These are phyloP conservation scores for Gracilaria gracilis DNA, from an alignment of 23 red algal species.

Conservation along the genomic window DNA sequence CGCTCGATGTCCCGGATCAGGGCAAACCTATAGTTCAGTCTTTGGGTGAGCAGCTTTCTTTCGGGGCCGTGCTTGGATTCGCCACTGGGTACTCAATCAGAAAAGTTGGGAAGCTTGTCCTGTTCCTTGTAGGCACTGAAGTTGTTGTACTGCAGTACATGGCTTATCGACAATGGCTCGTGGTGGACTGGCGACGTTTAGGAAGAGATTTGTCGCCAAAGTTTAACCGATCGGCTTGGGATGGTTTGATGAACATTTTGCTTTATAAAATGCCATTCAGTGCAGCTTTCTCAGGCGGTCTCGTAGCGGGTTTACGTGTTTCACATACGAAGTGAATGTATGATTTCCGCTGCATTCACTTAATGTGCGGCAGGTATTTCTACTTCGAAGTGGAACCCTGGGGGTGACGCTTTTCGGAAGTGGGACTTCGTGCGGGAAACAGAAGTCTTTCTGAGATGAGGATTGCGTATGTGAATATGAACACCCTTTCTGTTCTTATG, in stretches of 20 bases:
- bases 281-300: slow-evolving; percentile 72
- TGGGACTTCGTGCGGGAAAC: too few relatives aligned
- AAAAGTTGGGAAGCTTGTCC: slow-evolving; percentile 64
- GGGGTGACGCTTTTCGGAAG: too few relatives aligned
- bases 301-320: slow-evolving; percentile 52
- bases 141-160: slow-evolving; percentile 86
- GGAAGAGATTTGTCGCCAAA: slow-evolving; percentile 58
- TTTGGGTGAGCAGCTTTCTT: slow-evolving; percentile 78
- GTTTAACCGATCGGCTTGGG: slow-evolving; percentile 31
- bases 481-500: too few relatives aligned
- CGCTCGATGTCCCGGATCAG: background rate
- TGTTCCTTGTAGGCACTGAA: slow-evolving; percentile 80
- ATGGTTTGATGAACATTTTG: slow-evolving; percentile 50
- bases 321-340: slow-evolving; percentile 25
- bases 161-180: slow-evolving; percentile 79
- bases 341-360: too few relatives aligned
- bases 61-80: slow-evolving; percentile 80
- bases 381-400: too few relatives aligned
- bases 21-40: slow-evolving; percentile 7
- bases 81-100: slow-evolving; percentile 78
- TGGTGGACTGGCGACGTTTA: slow-evolving; percentile 72
- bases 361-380: too few relatives aligned
- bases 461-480: too few relatives aligned
- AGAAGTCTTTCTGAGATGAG: too few relatives aligned
- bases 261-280: slow-evolving; percentile 86